phyloP scores from a whole-genome alignment of 2,329 filamentous ascomycete genomes.

The Botrytis cinerea region DNA sequence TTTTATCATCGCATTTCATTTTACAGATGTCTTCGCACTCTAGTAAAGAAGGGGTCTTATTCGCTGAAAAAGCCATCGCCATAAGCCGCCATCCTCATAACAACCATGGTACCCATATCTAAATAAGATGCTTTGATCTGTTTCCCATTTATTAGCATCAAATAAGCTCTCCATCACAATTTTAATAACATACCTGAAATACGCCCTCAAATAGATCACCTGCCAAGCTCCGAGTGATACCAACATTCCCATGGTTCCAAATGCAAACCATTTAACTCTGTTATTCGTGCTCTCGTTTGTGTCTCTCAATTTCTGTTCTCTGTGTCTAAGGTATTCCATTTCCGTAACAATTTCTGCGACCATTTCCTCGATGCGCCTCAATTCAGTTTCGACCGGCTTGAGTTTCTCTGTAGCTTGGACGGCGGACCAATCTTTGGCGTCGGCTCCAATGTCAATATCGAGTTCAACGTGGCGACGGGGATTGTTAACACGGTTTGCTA shows the following conservation, averaged over 20 bases:
- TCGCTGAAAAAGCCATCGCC: constrained; percentile 27
- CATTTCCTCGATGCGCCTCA: constrained; percentile 89
- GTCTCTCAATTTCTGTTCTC: constrained; percentile 95
- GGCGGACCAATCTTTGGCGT: constrained; percentile 93
- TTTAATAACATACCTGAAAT: constrained; percentile 70
- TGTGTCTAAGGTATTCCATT: constrained; percentile 90
- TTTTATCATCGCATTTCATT: constrained; percentile 28
- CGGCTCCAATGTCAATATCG: constrained; percentile 44
- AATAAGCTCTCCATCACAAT: constrained; percentile 19
- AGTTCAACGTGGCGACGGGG: constrained; percentile 63
- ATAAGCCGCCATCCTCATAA: constrained; percentile 20
- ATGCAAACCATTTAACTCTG: constrained; percentile 97
- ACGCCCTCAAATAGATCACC: constrained; percentile 94
- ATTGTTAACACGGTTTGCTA: constrained; percentile 24
- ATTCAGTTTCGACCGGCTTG: constrained; percentile 92
- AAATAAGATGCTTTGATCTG: constrained; percentile 71
- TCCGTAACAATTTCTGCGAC: constrained; percentile 85
- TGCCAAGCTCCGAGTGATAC: constrained; percentile 92
- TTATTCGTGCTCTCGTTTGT: constrained; percentile 99
- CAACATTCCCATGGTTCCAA: constrained; percentile 89
- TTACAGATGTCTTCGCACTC: constrained; percentile 36
- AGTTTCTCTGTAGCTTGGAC: constrained; percentile 97
- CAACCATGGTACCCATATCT: constrained; percentile 34
- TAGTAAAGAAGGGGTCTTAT: constrained; percentile 36
- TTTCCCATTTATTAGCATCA: constrained; percentile 26